Base-by-base conservation (phyloP, 2,329 filamentous ascomycete genomes). In the Ceratocystiopsis minuta region DNA sequence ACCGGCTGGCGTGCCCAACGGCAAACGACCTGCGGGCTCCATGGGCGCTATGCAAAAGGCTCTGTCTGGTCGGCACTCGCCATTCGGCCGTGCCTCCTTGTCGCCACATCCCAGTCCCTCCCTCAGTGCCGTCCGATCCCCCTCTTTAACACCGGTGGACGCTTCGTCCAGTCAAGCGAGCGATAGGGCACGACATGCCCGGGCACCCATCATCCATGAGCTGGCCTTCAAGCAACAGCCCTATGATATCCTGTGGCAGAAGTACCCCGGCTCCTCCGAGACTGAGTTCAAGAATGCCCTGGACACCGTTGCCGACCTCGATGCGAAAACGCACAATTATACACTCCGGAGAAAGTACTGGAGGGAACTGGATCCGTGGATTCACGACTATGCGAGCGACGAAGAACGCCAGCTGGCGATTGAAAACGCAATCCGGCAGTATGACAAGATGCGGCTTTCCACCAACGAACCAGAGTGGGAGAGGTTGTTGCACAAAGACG, bases 331-430 rank as follows among this genome's bases (percentile, higher is more conserved):
- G 5, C 63, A 69, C 46, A 72, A 64, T 48, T 79, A 69, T 65
- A 57, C 60, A 32, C 56, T 78, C 49, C 66, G 67, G 46, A 73
- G 70, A 56, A 58, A 62, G 18, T 71, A 65, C 47, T 79, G 68
- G 66, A 76, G 68, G 55, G 75, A 79, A 48, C 62, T 79, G 14
- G 73, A 79, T 49, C 70, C 77, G 17, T 79, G 70, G 66, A 68
- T 65, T 44, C 76, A 75, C 53, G 59, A 68, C 24, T 79, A 78
- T 51, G 60, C 62, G 37, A 61, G 55, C 34, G 57, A 64, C 16
- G 65, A 68, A 31, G 66, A 74, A 46, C 68, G 75, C 28, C 63
- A 83, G 53, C 59, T 66, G 50, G 67, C 71, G 47, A 68, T 78
- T 53, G 64, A 80, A 57, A 67, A 75, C 49, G 74, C 75, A 14